phyloP scores from a whole-genome alignment of 495 filamentous ascomycete genomes.

The Hyaloscypha hepaticicola region DNA sequence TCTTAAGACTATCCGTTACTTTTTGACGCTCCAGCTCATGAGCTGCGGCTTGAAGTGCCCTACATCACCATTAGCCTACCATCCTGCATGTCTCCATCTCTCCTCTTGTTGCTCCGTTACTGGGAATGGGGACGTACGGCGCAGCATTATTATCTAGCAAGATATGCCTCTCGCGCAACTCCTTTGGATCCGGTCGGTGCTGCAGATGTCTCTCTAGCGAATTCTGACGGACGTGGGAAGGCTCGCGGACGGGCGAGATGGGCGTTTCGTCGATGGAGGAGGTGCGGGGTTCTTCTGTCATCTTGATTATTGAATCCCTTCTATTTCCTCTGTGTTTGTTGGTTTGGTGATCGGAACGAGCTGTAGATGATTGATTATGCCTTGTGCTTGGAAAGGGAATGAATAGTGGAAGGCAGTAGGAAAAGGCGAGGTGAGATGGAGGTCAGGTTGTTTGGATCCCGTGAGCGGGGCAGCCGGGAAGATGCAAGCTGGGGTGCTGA shows the following conservation, averaged over 20 bases:
- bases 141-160: constrained; percentile 69
- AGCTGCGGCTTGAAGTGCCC: constrained; percentile 60
- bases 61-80: constrained; percentile 31
- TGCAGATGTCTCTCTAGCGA: constrained; percentile 86
- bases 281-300: constrained; percentile 9
- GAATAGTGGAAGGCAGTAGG: background rate
- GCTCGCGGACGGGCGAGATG: constrained; percentile 59
- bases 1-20: constrained; percentile 63
- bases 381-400: background rate
- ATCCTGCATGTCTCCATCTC: too few relatives aligned
- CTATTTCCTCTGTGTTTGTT: background rate
- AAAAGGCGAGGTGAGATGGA: background rate
- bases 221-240: constrained; percentile 65
- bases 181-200: constrained; percentile 73
- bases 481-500: background rate
- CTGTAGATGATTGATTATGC: background rate
- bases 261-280: constrained; percentile 38
- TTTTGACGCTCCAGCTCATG: constrained; percentile 65
- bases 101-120: background rate
- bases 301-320: too few relatives aligned
- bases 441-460: background rate
- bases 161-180: constrained; percentile 76
- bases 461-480: background rate
- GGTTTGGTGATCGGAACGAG: background rate
- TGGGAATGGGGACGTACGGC: constrained; percentile 47